Conservation (phyloP, 2,329 filamentous ascomycete genomes). For the Penicillium sumatraense region DNA sequence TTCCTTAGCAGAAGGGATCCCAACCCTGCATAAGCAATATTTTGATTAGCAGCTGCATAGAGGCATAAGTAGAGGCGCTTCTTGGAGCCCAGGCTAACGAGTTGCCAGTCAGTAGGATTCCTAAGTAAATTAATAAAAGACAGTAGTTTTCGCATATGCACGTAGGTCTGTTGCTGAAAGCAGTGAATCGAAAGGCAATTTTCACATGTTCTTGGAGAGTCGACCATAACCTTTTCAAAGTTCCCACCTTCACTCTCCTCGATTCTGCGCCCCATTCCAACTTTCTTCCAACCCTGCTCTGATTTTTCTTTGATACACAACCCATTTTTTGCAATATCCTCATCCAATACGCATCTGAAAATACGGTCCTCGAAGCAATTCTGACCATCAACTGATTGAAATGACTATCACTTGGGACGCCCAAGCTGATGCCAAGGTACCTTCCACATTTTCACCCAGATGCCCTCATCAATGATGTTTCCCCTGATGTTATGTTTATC, state of each 20-base stretch:
- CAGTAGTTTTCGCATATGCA: no score
- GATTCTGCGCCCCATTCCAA: background rate
- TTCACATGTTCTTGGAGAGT: background rate
- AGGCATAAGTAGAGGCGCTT: no score
- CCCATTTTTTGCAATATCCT: no score
- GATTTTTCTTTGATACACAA: background rate
- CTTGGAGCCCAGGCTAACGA: no score
- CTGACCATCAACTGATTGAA: background rate
- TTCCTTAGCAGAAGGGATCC: no score
- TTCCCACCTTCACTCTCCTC: background rate
- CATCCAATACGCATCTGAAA: constrained; percentile 2
- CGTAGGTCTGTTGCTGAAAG: no score
- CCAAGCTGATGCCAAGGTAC: constrained; percentile 34
- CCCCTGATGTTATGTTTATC: background rate
- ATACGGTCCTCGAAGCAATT: no score
- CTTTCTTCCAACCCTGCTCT: background rate
- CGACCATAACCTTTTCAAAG: background rate
- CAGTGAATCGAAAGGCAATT: no score
- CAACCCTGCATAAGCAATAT: no score
- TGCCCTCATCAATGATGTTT: background rate
- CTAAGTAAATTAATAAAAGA: no score
- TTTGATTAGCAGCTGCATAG: no score
- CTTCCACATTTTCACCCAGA: background rate
- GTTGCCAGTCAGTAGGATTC: no score
- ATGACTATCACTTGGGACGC: constrained; percentile 37